Evolutionary conservation across 257 asterid species (phyloP).

Genomic region (Solanum phureja): DNA sequence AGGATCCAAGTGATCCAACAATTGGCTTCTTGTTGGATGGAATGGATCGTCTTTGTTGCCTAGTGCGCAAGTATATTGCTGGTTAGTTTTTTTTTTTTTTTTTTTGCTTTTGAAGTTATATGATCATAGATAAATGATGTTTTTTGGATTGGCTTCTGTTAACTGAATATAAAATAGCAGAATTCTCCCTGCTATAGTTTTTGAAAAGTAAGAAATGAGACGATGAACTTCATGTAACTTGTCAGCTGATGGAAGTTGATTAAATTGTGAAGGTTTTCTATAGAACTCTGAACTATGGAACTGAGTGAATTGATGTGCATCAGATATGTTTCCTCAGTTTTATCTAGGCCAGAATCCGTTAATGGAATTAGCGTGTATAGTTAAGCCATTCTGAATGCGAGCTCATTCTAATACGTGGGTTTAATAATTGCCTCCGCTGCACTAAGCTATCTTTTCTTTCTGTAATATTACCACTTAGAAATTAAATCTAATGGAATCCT

Average conservation of each 20-base stretch:
- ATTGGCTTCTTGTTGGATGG: conserved; percentile 93
- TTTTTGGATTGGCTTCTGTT: background rate
- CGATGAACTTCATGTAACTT: background rate
- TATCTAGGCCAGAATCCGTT: background rate
- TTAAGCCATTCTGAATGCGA: background rate
- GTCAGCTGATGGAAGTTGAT: background rate
- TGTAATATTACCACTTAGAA: background rate
- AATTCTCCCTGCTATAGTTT: background rate
- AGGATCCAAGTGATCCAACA: conserved; percentile 99
- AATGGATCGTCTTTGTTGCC: conserved; percentile 89
- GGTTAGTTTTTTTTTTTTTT: conserved; percentile 38
- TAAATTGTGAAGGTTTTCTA: background rate
- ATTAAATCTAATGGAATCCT: background rate
- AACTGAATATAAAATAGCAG: background rate
- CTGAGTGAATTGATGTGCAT: background rate
- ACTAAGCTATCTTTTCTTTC: background rate
- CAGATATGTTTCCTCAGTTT: background rate
- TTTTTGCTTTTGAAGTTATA: background rate
- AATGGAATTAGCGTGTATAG: background rate
- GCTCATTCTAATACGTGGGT: background rate
- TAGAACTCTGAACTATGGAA: background rate
- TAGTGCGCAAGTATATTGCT: conserved; percentile 97
- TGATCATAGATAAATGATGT: background rate
- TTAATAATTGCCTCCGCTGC: background rate
- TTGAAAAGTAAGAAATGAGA: background rate